A percentile compares a stretch with the other conserved stretches of the same genome.
phyloP scores from a whole-genome alignment of 352 stramenopile species.

The Detonula confervacea region DNA sequence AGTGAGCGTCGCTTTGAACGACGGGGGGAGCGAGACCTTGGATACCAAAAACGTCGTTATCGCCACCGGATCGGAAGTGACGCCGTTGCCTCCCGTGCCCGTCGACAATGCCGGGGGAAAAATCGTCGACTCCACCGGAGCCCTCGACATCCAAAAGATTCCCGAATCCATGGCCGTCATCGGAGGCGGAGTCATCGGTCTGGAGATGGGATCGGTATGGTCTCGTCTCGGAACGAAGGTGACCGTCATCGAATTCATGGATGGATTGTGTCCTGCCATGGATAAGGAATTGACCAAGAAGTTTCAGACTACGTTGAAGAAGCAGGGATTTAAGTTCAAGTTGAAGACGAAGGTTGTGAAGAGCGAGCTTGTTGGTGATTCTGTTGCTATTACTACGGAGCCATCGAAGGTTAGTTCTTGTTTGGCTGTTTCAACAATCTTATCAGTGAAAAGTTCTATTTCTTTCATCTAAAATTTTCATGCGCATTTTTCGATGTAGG shows the following conservation, averaged over 20 bases:
- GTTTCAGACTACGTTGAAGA: conserved; percentile 97
- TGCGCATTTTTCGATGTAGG: conserved; percentile 16
- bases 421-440: too few species aligned
- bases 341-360: conserved; percentile 95
- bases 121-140: conserved; percentile 99
- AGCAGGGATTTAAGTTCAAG: conserved; percentile 98
- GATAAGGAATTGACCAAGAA: conserved; percentile 95
- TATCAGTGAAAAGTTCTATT: too few species aligned
- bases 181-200: conserved; percentile 96
- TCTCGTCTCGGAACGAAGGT: conserved; percentile 94
- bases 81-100: conserved; percentile 93
- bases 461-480: conserved; percentile 2
- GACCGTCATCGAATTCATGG: conserved; percentile 98
- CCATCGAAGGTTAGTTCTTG: conserved; percentile 81
- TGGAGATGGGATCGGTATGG: conserved; percentile 99
- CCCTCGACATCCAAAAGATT: conserved; percentile 92
- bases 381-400: conserved; percentile 96
- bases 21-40: conserved; percentile 91
- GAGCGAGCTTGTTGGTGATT: conserved; percentile 89
- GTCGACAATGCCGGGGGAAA: conserved; percentile 96
- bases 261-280: conserved; percentile 92
- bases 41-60: conserved; percentile 97
- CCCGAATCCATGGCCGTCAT: conserved; percentile 96
- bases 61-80: conserved; percentile 88
- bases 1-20: conserved; percentile 91